Evolutionary conservation across 2,329 filamentous ascomycete species (phyloP).

Genomic region (Aspergillus brasiliensis): DNA sequence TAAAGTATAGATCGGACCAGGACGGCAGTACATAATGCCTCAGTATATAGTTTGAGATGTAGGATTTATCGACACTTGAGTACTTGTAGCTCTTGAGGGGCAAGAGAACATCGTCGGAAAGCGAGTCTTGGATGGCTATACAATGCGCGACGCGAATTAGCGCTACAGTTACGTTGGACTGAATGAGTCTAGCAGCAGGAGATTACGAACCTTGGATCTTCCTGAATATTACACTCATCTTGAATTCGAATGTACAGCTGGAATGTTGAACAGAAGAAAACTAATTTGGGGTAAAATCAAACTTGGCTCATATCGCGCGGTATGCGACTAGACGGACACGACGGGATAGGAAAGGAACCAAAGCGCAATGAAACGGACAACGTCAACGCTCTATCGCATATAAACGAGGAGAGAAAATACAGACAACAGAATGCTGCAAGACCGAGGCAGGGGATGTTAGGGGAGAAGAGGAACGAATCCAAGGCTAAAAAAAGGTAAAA

Average conservation of each 20-base stretch:
- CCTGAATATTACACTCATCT: slow-evolving; percentile 35
- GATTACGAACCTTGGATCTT: slow-evolving; percentile 39
- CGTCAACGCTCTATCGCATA: neutral
- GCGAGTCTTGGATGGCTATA: slow-evolving; percentile 53
- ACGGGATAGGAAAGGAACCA: neutral
- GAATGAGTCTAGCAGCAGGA: neutral
- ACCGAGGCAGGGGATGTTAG: neutral
- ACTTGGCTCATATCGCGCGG: slow-evolving; percentile 17
- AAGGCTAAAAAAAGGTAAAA: slow-evolving; percentile 2
- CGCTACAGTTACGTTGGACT: neutral
- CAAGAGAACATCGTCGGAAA: slow-evolving; percentile 86
- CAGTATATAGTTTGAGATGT: slow-evolving; percentile 89
- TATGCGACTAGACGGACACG: slow-evolving; percentile 6
- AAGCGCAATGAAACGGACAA: neutral
- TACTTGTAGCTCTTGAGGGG: slow-evolving; percentile 98
- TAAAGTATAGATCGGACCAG: neutral
- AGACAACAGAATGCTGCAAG: neutral
- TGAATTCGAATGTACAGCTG: slow-evolving; percentile 5
- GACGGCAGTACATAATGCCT: slow-evolving; percentile 80
- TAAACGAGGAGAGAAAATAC: neutral
- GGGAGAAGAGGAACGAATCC: neutral
- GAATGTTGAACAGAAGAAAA: neutral
- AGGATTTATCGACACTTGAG: slow-evolving; percentile 93
- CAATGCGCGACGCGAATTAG: slow-evolving; percentile 3
- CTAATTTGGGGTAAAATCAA: neutral